These are phyloP conservation scores for Fusarium sp. DNA, from an alignment of 2,329 filamentous ascomycete species.

Conservation along the genomic window DNA sequence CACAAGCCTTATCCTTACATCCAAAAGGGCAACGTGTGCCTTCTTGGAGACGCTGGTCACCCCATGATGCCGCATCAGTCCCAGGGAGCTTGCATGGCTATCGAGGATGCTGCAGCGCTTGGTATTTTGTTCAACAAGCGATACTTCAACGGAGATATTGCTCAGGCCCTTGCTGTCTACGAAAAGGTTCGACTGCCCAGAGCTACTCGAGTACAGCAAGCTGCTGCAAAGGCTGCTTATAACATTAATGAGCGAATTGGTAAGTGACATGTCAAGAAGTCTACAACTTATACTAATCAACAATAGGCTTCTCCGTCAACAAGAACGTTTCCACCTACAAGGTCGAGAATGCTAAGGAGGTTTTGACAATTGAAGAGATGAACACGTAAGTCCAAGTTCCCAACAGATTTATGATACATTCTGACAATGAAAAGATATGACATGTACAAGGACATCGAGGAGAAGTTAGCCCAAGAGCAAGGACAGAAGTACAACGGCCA, in stretches of 20 bases:
- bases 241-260: conserved; percentile 76
- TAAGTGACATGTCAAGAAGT: conserved; percentile 30
- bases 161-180: conserved; percentile 65
- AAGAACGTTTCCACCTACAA: conserved; percentile 70
- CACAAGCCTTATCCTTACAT: conserved; percentile 74
- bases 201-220: conserved; percentile 69
- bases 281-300: rapidly evolving
- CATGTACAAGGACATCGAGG: conserved; percentile 70
- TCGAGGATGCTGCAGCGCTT: conserved; percentile 75
- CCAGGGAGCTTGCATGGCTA: conserved; percentile 78
- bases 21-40: conserved; percentile 64
- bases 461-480: conserved; percentile 58
- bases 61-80: conserved; percentile 80
- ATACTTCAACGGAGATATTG: conserved; percentile 64
- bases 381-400: conserved; percentile 64
- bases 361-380: conserved; percentile 79
- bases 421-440: conserved; percentile 60
- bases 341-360: conserved; percentile 72
- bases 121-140: conserved; percentile 71
- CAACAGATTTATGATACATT: rapidly evolving
- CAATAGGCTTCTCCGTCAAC: conserved; percentile 72
- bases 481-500: conserved; percentile 55
- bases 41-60: conserved; percentile 77
- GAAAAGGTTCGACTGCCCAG: conserved; percentile 68
- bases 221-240: conserved; percentile 70